Base-by-base conservation (phyloP, 352 stramenopile genomes). In the Proteromonas lacertae region DNA sequence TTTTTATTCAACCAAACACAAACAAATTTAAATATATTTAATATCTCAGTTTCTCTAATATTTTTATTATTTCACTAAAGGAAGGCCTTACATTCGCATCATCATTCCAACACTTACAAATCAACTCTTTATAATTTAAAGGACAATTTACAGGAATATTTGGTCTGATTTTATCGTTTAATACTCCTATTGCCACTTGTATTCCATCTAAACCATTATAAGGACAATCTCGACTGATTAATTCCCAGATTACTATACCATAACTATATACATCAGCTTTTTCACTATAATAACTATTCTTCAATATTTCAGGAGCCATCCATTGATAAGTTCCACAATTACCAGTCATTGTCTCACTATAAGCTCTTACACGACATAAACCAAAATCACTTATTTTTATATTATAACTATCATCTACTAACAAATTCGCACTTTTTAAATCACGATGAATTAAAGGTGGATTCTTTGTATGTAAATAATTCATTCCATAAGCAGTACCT, bases 371-470 rank as follows among this genome's bases (percentile, higher is more conserved):
- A 28, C 34, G 8, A 32, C 22, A 28, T 22, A 39, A 31, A 4
- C 34, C 34, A 17, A 39, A 39, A 17, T 39, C 34, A 24, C 22
- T 39, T n/a, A 39, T 22, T 25, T 39, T 39, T 9, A 44, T 14
- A 35, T 31, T 22, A 36, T 20, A 35, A 19, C 26, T 39, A 23
- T 29, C 38, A 29, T 22, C 42, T 1, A 64, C 16, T 17, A 64
- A 42, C n/a, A 64, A 20, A 35, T 64, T 64, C 21, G 43, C 46
- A 14, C 36, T 48, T 50, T 87, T 87, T 19, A 87, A 52, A 32
- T 87, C 71, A 2, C 69, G 60, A 45, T 87, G 70, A 30, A 87
- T 69, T 28, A 87, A 62, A 10, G 66, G 57, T 14, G 68, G 69
- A 1, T 35, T 59, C 16, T 56, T 51, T 8, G 51, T 59, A 37